phyloP scores from a whole-genome alignment of 805 yeast species.

The Lipomyces oligophaga region DNA sequence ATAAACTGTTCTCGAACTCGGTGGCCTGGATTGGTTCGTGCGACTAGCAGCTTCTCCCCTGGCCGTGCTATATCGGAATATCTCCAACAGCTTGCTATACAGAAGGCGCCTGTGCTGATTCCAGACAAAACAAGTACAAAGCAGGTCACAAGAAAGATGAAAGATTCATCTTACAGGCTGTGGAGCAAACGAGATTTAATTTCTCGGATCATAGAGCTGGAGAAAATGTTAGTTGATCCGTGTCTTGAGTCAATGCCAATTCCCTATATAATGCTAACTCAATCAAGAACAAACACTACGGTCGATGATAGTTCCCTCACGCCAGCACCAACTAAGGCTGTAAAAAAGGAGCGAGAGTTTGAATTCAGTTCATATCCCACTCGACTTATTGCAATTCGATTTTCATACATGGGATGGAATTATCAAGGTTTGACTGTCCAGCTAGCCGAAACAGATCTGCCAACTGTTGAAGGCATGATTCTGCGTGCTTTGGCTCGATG shows the following conservation, averaged over 20 bases:
- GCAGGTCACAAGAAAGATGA: no score
- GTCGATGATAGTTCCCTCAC: constrained; percentile 1
- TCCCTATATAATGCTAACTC: no score
- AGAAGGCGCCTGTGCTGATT: no score
- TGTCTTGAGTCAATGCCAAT: neutral
- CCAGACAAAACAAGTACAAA: no score
- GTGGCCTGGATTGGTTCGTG: no score
- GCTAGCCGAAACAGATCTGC: constrained; percentile 63
- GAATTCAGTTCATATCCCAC: constrained; percentile 35
- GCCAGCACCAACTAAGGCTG: constrained; percentile 7
- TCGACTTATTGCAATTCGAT: constrained; percentile 72
- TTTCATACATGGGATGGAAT: constrained; percentile 91
- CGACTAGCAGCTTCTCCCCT: no score
- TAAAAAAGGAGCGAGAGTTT: constrained; percentile 14
- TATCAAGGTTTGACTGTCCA: constrained; percentile 89
- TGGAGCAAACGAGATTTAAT: constrained; percentile 71
- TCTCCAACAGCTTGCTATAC: no score
- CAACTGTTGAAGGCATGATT: constrained; percentile 79
- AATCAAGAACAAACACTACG: constrained; percentile 5
- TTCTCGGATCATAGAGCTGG: constrained; percentile 54
- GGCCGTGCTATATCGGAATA: no score
- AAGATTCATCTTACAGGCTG: no score
- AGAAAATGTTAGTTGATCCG: constrained; percentile 32
- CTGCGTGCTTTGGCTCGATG: constrained; percentile 67
- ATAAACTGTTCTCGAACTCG: no score